A percentile compares a stretch with the other conserved stretches of the same genome.
These are phyloP conservation scores for Fusarium lateritium DNA, from an alignment of 2,329 filamentous ascomycete species.

Conservation along the genomic window DNA sequence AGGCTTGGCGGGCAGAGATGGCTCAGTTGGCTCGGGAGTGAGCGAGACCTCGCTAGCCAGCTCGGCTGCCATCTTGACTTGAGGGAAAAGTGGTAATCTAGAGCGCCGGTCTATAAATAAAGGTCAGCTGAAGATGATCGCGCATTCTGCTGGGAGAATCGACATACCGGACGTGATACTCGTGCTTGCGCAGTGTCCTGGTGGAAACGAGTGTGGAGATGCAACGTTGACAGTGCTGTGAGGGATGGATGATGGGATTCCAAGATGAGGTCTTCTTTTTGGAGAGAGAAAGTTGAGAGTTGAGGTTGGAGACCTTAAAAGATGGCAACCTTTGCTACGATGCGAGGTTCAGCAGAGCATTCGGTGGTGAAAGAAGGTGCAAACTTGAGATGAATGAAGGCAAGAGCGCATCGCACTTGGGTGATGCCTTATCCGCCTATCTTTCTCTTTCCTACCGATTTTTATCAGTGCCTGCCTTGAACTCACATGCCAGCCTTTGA, in stretches of 20 bases:
- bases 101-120: not conserved
- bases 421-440: constrained; percentile 7
- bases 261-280: constrained; percentile 4
- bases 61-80: constrained; percentile 38
- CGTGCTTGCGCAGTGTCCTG: constrained; percentile 1
- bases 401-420: constrained; percentile 21
- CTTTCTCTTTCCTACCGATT: constrained; percentile 12
- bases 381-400: constrained; percentile 20
- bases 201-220: constrained; percentile 5
- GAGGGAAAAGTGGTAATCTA: not conserved
- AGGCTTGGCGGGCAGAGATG: constrained; percentile 31
- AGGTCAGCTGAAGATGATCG: not conserved
- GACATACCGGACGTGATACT: constrained; percentile 17
- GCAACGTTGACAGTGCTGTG: not conserved
- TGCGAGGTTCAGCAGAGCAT: not conserved
- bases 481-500: constrained; percentile 1
- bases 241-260: constrained; percentile 12
- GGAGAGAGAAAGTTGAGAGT: constrained; percentile 26
- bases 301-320: constrained; percentile 13
- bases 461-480: constrained; percentile 14
- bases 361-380: constrained; percentile 31
- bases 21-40: constrained; percentile 25
- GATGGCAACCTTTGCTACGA: constrained; percentile 7
- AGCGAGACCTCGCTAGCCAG: constrained; percentile 15
- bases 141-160: not conserved